Evolutionary conservation across 331 rosid genomes (phyloP), one percentile per base, ranked within the genome.

Genomic region (Stylosanthes scabra): DNA sequence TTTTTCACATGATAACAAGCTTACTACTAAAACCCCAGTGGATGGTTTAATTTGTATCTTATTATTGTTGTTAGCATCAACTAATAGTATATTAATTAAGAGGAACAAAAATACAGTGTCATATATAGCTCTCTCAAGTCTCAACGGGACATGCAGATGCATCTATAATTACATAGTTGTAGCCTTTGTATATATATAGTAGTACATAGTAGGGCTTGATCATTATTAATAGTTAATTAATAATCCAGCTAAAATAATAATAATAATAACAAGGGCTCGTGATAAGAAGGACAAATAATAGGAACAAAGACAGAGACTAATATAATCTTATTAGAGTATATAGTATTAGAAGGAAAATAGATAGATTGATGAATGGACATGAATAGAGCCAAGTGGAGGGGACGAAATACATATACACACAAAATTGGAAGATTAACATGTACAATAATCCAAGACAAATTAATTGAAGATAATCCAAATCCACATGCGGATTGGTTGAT

Each of bases 381-480:
- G 50, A 3, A 54, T 37, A 3, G 51, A 0, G 25, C 28, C 50
- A 51, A 51, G 40, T 3, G 41, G 37, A 39, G 3, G 74, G 27
- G 65, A 56, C 54, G 4, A 51, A 69, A 16, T 31, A 20, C 8
- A 13, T 9, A 56, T 40, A 57, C 4, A 45, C 45, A 63, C 46
- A 73, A 51, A 59, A 31, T 31, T 58, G 15, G 39, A 54, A 60
- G 52, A 15, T 9, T 27, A 54, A 9, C 41, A 55, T 20, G 25
- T 20, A 20, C 25, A 20, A 20, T 20, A 20, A 74, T 6, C 34
- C 8, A n/a, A 52, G 64, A 63, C 41, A 8, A 2, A 72, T 14
- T 2, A 39, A 3, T 40, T 12, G 50, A 39, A 54, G 61, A 76
- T 59, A 63, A 68, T 73, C 80, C 52, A 65, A 82, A 59, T 28